Percentiles rank a stretch among this genome's conserved stretches.
Evolutionary conservation across 2,329 filamentous ascomycete species (phyloP).

Genomic region (Fusarium sp.): DNA sequence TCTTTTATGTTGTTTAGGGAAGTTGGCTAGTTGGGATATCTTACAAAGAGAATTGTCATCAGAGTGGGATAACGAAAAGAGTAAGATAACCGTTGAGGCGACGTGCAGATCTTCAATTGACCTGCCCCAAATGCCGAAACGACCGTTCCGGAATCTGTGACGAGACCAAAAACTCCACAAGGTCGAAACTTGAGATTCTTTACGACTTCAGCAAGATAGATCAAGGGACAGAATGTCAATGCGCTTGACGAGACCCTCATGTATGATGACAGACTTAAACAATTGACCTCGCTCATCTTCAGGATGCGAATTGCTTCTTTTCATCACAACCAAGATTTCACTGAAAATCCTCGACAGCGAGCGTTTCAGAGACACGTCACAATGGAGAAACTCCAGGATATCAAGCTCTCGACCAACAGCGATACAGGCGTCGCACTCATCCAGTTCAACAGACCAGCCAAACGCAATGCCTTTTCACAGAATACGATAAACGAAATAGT

Average conservation of each 20-base stretch:
- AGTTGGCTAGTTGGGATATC: neutral
- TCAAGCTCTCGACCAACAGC: slow-evolving; percentile 1
- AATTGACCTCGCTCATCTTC: neutral
- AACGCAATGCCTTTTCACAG: slow-evolving; percentile 30
- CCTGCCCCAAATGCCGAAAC: slow-evolving; percentile 21
- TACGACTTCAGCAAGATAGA: neutral
- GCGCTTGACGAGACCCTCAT: neutral
- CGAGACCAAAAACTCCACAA: slow-evolving; percentile 9
- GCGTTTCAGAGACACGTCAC: neutral
- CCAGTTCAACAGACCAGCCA: slow-evolving; percentile 30
- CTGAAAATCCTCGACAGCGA: too few relatives aligned
- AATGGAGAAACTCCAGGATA: slow-evolving; percentile 26
- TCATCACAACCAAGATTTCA: neutral
- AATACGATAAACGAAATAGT: slow-evolving; percentile 27
- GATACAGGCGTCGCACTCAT: slow-evolving; percentile 16
- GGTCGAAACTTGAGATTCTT: neutral
- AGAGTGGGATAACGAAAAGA: neutral
- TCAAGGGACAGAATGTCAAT: neutral
- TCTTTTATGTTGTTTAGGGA: neutral
- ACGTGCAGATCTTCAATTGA: neutral
- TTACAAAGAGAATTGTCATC: slow-evolving; percentile 17
- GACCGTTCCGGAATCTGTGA: slow-evolving; percentile 3
- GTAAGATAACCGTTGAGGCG: neutral
- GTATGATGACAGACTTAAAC: neutral
- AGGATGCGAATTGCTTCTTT: neutral